Evolutionary conservation across 352 stramenopile species (phyloP), one percentile per base, ranked within the genome.

Genomic region (Blastocystis sp.): DNA sequence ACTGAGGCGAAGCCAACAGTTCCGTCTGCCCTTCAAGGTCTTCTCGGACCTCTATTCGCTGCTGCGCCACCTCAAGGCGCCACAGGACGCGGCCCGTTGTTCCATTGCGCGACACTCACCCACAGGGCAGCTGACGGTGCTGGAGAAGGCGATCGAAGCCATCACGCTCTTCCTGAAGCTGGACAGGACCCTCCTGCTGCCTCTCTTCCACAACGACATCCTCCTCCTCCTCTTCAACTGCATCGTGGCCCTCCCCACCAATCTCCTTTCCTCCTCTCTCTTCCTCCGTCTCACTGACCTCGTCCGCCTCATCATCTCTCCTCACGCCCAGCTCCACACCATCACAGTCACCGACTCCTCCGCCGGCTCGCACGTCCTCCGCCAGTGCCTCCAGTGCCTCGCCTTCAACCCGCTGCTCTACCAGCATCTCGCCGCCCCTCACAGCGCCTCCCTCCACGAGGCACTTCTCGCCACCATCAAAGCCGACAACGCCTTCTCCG

Each of bases 381-480:
- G 23, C 21, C 40, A 76, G 66, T 76, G 5, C 48, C 23, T 76
- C n/a, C 7, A 23, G 48, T 28, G 23, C 48, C 2, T 76, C 19
- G 10, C 53, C 23, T 76, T 76, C 21, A 45, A 76, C 38, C 38
- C 66, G 28, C 23, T 76, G 40, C 2, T 76, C 11, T 76, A 38
- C 34, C 11, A 76, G 38, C 41, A n/a, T 17, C 5, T 41, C 4
- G 9, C 66, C 7, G 4, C n/a, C 41, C 1, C n/a, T 9, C 1
- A 23, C n/a, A 28, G 11, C 19, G 14, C 52, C 14, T 0, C 9
- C 34, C 21, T 76, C 38, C 66, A 76, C 10, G 40, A 71, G 21
- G 64, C 48, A 11, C 17, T 71, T 2, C 40, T 4, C 43, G 64
- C 64, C 23, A 43, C 2, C 43, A 71, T 71, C 14, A 52, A 43